Conservation (phyloP, 2,329 filamentous ascomycete species). For the Coleophoma cylindrospora region DNA sequence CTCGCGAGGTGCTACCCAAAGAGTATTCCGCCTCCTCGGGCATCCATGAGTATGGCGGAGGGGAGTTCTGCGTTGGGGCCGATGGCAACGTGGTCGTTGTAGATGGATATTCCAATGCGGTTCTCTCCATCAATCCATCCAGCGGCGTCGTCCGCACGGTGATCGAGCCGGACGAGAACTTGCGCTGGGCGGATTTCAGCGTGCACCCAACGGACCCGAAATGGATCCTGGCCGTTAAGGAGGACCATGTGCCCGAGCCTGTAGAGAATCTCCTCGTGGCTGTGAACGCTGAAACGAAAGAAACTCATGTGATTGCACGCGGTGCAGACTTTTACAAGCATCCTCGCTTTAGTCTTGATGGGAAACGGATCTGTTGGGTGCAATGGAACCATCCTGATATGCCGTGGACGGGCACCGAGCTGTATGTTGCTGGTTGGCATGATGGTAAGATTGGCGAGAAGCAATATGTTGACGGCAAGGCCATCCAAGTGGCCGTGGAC, state of each 20-base stretch:
- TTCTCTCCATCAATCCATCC: background rate
- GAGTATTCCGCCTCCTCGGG: constrained; percentile 36
- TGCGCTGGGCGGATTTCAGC: constrained; percentile 41
- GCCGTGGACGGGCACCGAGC: constrained; percentile 41
- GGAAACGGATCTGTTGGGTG: constrained; percentile 42
- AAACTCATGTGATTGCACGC: constrained; percentile 31
- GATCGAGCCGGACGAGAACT: background rate
- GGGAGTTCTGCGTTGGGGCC: constrained; percentile 32
- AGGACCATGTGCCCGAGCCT: constrained; percentile 32
- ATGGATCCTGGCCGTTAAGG: constrained; percentile 44
- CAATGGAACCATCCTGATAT: constrained; percentile 51
- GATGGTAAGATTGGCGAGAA: constrained; percentile 27
- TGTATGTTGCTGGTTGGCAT: constrained; percentile 39
- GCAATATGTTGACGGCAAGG: constrained; percentile 34
- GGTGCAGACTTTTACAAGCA: constrained; percentile 46
- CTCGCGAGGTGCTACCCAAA: constrained; percentile 35
- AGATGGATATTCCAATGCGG: constrained; percentile 16
- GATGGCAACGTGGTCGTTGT: constrained; percentile 38
- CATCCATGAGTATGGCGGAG: constrained; percentile 47
- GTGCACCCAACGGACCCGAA: constrained; percentile 26
- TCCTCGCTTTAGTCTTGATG: constrained; percentile 31
- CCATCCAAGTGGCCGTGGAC: constrained; percentile 35
- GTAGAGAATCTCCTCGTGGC: constrained; percentile 17
- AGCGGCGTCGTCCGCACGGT: background rate
- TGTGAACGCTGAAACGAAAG: constrained; percentile 18